Evolutionary conservation across 352 stramenopile species (phyloP).

Genomic region (Pythium guiyangense): DNA sequence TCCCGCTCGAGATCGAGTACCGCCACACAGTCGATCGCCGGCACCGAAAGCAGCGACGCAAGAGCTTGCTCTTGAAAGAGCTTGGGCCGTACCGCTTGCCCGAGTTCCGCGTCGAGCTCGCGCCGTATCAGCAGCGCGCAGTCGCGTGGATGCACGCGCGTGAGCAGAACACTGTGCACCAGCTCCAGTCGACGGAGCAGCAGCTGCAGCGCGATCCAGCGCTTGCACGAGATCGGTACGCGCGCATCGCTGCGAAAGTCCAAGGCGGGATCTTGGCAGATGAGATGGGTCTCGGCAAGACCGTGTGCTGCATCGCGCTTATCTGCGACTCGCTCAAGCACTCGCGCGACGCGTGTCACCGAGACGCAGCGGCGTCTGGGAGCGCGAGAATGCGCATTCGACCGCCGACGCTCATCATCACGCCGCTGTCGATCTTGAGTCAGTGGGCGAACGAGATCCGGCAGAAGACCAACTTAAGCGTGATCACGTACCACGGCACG

Average conservation of each 20-base stretch:
- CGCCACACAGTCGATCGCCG: slow-evolving; percentile 48
- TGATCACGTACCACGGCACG: slow-evolving; percentile 70
- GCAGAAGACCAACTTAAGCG: slow-evolving; percentile 67
- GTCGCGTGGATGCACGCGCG: slow-evolving; percentile 87
- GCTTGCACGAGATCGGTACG: slow-evolving; percentile 10
- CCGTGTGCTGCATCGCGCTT: slow-evolving; percentile 82
- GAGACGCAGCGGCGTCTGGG: slow-evolving; percentile 9
- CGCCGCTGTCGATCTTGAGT: slow-evolving; percentile 77
- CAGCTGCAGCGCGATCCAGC: slow-evolving; percentile 3
- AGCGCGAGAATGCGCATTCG: slow-evolving; percentile 30
- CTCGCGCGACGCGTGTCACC: slow-evolving; percentile 24
- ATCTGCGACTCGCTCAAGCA: slow-evolving; percentile 63
- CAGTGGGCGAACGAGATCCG: slow-evolving; percentile 85
- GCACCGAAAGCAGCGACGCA: slow-evolving; percentile 21
- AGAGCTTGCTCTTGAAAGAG: slow-evolving; percentile 28
- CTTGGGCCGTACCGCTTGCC: slow-evolving; percentile 40
- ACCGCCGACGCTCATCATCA: slow-evolving; percentile 72
- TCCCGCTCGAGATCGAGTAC: slow-evolving; percentile 59
- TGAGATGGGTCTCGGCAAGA: slow-evolving; percentile 90
- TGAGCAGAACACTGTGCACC: slow-evolving; percentile 19
- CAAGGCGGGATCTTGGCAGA: slow-evolving; percentile 81
- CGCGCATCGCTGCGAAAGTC: slow-evolving; percentile 30
- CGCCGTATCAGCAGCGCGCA: slow-evolving; percentile 80
- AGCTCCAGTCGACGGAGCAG: slow-evolving; percentile 10
- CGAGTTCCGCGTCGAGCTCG: slow-evolving; percentile 54